Percentiles rank a stretch among this genome's conserved stretches.
These are phyloP conservation scores for Gilbertella persicaria DNA, from an alignment of 371 early-diverging fungal species.

Conservation along the genomic window DNA sequence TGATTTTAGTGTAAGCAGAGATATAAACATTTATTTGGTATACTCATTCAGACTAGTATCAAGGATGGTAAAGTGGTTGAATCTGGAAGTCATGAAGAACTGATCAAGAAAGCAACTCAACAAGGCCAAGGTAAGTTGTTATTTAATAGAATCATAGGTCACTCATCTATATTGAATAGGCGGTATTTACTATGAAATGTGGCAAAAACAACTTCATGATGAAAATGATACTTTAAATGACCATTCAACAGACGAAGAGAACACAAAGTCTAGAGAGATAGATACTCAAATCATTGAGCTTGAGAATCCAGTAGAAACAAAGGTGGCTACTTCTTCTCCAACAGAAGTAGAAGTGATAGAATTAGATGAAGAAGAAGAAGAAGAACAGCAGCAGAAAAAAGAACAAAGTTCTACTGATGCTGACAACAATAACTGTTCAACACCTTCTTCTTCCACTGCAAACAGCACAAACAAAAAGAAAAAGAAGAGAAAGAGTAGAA, in stretches of 20 bases:
- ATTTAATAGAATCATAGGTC: neutral
- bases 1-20: slow-evolving; percentile 55
- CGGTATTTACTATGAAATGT: slow-evolving; percentile 78
- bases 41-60: slow-evolving; percentile 18
- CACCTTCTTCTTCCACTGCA: neutral
- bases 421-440: neutral
- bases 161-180: neutral
- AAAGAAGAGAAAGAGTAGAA: neutral
- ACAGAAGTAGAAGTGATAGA: neutral
- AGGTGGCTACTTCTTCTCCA: neutral
- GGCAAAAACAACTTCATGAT: slow-evolving; percentile 79
- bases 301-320: neutral
- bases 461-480: neutral
- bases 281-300: neutral
- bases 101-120: slow-evolving; percentile 45
- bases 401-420: neutral
- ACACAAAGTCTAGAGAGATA: neutral
- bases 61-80: slow-evolving; percentile 80
- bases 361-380: neutral
- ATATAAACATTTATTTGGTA: neutral
- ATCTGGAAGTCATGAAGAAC: slow-evolving; percentile 77
- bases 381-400: neutral
- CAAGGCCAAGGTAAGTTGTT: slow-evolving; percentile 14
- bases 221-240: slow-evolving; percentile 24
- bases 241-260: neutral